Evolutionary conservation across 2,329 filamentous ascomycete species (phyloP).

Genomic region (Pseudogymnoascus sp.): DNA sequence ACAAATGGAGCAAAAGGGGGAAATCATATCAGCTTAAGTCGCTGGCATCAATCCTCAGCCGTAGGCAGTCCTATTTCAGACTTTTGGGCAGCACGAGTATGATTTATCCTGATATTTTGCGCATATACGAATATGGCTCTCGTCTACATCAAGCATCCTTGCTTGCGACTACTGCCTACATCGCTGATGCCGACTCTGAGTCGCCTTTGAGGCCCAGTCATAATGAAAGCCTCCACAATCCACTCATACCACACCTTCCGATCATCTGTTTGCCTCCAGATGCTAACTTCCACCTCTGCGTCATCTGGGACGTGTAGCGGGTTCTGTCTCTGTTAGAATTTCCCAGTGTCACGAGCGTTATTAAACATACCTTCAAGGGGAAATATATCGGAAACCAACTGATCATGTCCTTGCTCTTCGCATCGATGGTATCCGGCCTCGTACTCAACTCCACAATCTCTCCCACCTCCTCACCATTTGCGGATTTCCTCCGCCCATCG

Average conservation of each 20-base stretch:
- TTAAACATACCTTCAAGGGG: constrained; percentile 69
- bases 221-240: constrained; percentile 79
- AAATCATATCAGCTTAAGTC: neutral
- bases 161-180: constrained; percentile 60
- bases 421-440: constrained; percentile 83
- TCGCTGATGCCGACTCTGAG: constrained; percentile 61
- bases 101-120: neutral
- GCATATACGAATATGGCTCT: neutral
- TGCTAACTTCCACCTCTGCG: constrained; percentile 79
- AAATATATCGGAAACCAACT: constrained; percentile 99
- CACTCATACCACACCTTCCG: constrained; percentile 98
- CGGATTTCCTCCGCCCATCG: constrained; percentile 32
- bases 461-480: constrained; percentile 23
- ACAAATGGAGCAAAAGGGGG: neutral
- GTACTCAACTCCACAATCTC: constrained; percentile 79
- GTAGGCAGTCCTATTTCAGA: no score
- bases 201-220: constrained; percentile 50
- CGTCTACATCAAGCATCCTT: constrained; percentile 61
- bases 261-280: constrained; percentile 95
- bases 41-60: neutral
- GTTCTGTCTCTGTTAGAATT: constrained; percentile 45
- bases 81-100: neutral
- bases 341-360: neutral
- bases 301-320: constrained; percentile 81
- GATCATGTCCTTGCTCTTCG: constrained; percentile 95